Evolutionary conservation across 1,284 basidiomycete species (phyloP).

Genomic region (Golubevia sp.): DNA sequence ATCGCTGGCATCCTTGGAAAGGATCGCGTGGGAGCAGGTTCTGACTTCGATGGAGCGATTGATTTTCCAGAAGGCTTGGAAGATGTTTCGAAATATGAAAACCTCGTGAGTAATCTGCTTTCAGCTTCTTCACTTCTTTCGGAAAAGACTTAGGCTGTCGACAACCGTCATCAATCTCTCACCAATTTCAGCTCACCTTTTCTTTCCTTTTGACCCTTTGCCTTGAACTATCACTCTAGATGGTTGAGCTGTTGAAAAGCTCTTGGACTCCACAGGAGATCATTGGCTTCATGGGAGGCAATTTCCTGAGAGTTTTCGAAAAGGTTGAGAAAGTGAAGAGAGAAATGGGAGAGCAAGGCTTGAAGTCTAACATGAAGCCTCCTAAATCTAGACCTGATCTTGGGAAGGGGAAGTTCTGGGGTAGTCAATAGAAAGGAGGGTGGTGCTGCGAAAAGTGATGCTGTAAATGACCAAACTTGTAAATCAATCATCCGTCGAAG

Average conservation of each 20-base stretch:
- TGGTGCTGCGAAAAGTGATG: too few species aligned
- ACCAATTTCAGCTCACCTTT: neutral
- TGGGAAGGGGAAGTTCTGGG: neutral
- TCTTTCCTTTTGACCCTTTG: neutral
- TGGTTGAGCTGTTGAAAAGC: conserved; percentile 7
- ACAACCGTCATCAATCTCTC: neutral
- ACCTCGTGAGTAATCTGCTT: conserved; percentile 1
- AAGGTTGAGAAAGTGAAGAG: conserved; percentile 9
- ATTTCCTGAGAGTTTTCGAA: conserved; percentile 11
- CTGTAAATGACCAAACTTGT: too few species aligned
- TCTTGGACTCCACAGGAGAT: conserved; percentile 13
- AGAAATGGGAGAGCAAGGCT: neutral
- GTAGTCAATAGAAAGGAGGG: too few species aligned
- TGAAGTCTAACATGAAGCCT: conserved; percentile 8
- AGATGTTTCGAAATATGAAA: conserved; percentile 16
- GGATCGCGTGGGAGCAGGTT: conserved; percentile 15
- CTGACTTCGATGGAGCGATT: conserved; percentile 20
- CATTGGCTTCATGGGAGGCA: conserved; percentile 15
- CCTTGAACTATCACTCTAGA: neutral
- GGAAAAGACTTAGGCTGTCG: neutral
- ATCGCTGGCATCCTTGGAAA: conserved; percentile 15
- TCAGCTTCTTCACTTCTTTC: too few species aligned
- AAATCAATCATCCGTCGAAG: too few species aligned
- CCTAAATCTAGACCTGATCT: conserved; percentile 10
- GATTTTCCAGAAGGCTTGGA: conserved; percentile 11